Evolutionary conservation across 768 basidiomycete genomes (phyloP).

Genomic region (Gyrodon lividus): DNA sequence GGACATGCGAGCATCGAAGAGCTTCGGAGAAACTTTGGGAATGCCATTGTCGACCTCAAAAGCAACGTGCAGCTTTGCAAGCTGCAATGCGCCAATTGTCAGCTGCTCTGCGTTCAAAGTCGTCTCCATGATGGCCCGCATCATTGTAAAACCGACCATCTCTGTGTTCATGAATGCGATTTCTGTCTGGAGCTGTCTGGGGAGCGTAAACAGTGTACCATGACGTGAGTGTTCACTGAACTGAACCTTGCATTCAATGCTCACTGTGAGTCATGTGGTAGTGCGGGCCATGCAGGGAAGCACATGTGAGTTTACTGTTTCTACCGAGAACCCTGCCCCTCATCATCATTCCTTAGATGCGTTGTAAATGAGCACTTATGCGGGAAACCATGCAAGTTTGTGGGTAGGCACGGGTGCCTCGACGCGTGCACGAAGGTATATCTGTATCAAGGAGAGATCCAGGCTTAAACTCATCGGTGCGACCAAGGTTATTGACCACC

Average conservation of each 20-base stretch:
- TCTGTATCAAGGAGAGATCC: neutral
- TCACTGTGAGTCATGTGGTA: conserved; percentile 15
- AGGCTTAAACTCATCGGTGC: neutral
- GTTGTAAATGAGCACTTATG: conserved; percentile 52
- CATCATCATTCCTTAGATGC: conserved; percentile 40
- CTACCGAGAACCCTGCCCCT: rapidly evolving
- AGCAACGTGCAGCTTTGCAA: conserved; percentile 49
- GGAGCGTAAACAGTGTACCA: conserved; percentile 39
- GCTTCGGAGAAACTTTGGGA: conserved; percentile 44
- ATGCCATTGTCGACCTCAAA: conserved; percentile 43
- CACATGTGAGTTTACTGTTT: conserved; percentile 41
- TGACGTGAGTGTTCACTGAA: conserved; percentile 38
- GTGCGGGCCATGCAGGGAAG: conserved; percentile 57
- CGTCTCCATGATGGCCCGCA: conserved; percentile 47
- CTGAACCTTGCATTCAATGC: neutral
- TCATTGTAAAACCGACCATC: conserved; percentile 50
- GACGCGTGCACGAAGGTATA: conserved; percentile 52
- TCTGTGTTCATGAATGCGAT: conserved; percentile 44
- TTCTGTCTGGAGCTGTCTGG: conserved; percentile 36
- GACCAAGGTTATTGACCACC: conserved; percentile 45
- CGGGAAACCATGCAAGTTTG: conserved; percentile 47
- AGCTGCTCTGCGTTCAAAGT: conserved; percentile 46
- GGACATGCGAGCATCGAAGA: conserved; percentile 45
- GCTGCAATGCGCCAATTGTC: conserved; percentile 46
- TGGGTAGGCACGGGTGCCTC: conserved; percentile 50